These are phyloP conservation scores for Septoria linicola DNA, from an alignment of 2,329 filamentous ascomycete genomes.

Conservation along the genomic window DNA sequence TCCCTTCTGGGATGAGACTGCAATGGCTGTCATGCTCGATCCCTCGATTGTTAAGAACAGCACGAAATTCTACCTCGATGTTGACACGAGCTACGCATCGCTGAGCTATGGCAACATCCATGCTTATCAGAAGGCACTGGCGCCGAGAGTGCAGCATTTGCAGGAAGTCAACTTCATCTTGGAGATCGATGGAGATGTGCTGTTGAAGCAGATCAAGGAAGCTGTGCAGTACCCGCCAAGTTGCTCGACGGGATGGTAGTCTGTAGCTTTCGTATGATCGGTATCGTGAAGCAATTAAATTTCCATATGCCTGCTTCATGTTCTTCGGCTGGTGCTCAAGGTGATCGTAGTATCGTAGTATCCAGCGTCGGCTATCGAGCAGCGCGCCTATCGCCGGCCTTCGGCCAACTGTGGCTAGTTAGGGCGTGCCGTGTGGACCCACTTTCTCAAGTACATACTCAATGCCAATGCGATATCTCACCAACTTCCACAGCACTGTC, in stretches of 20 bases:
- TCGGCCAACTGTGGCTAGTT: slow-evolving; percentile 2
- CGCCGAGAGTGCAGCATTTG: slow-evolving; percentile 37
- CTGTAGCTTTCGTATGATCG: not conserved
- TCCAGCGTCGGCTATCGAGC: not conserved
- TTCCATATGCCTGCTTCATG: too few relatives aligned
- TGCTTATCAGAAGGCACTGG: slow-evolving; percentile 44
- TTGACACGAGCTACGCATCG: slow-evolving; percentile 44
- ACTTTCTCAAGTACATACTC: not conserved
- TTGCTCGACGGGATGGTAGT: slow-evolving; percentile 10
- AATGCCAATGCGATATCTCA: too few relatives aligned
- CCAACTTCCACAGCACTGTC: too few relatives aligned
- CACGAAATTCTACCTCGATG: slow-evolving; percentile 45
- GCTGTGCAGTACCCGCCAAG: slow-evolving; percentile 36
- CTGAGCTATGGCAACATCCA: slow-evolving; percentile 47
- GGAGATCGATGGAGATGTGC: slow-evolving; percentile 39
- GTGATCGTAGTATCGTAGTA: too few relatives aligned
- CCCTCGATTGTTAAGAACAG: slow-evolving; percentile 41
- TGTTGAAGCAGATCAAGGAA: slow-evolving; percentile 42
- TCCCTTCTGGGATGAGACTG: slow-evolving; percentile 51
- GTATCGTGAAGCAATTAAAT: too few relatives aligned
- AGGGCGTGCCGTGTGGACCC: slow-evolving; percentile 2
- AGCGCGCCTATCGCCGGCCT: slow-evolving; percentile 8
- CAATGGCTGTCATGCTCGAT: slow-evolving; percentile 44
- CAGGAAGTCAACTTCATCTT: slow-evolving; percentile 45
- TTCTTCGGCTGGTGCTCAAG: too few relatives aligned